Base-by-base conservation (phyloP, 495 filamentous ascomycete species). In the Bacidia rubella region DNA sequence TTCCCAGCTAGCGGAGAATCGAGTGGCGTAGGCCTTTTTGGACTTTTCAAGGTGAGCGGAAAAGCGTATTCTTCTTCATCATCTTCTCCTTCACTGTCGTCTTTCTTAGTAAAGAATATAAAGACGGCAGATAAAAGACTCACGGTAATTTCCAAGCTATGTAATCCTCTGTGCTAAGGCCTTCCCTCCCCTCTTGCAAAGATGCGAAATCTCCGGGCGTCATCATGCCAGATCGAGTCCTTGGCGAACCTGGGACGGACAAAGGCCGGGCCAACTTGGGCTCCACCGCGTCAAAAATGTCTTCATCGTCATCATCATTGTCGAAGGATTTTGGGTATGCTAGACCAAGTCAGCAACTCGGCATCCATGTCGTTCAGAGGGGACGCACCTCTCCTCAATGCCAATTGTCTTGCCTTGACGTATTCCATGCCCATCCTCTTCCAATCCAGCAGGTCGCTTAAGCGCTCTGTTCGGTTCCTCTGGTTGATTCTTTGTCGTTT, bases 381-480 rank as follows among this genome's bases (percentile, higher is more conserved):
- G 9, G 35, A 53, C 63, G 58, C 68, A 81, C 80, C 79, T 75
- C 92, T 79, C 52, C 92, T 74, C 55, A 98, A 70, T 12, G 92
- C 92, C 54, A 98, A 67, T 67, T 97, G 93, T 32, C 92, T 79
- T 29, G 92, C 92, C 70, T 98, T 98, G 68, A 95, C 86, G 59
- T 98, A 98, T 66, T 98, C 92, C 85, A 96, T 79, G 11, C 92
- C 92, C 92, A 98, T 98, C 39, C 92, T 76, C 74, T 98, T 98
- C 92, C 92, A 98, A 67, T 98, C 92, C 44, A 98, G 72, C 26
- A 98, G 74, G 64, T 98, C 92, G 59, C 88, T 93, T 47, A 98
- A 70, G 21, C 92, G 79, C 70, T 98, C 92, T 0, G 93, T 97
- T n/a, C 92, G 80, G 70, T 98, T 98, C 17, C 92, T 80, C 70